These are phyloP conservation scores for Serpula lacrymans DNA, from an alignment of 768 basidiomycete species.

Conservation along the genomic window DNA sequence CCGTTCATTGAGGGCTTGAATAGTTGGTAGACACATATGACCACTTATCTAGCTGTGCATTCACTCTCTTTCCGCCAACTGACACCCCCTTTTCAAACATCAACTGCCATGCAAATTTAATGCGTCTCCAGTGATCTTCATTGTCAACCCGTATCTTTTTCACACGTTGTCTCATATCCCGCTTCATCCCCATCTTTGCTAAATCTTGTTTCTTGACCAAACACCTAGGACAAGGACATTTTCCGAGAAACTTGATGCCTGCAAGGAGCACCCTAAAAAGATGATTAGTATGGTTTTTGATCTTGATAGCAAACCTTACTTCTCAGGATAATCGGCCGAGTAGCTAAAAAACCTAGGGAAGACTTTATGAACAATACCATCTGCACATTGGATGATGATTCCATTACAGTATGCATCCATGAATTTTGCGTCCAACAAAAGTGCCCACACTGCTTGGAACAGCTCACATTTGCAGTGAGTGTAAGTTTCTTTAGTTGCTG, in stretches of 20 bases:
- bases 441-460: constrained; percentile 14
- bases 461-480: constrained; percentile 16
- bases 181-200: constrained; percentile 7
- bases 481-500: not conserved
- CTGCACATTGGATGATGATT: constrained; percentile 9
- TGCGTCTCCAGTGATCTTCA: not conserved
- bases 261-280: constrained; percentile 15
- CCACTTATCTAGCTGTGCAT: constrained; percentile 3
- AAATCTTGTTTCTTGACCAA: constrained; percentile 13
- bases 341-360: constrained; percentile 17
- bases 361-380: constrained; percentile 8
- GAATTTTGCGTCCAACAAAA: constrained; percentile 17
- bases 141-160: constrained; percentile 3
- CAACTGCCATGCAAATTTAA: constrained; percentile 2
- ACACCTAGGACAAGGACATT: constrained; percentile 25
- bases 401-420: constrained; percentile 13
- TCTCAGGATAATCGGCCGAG: constrained; percentile 22
- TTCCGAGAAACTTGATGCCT: constrained; percentile 17
- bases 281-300: not conserved
- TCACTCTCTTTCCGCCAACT: not conserved
- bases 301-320: constrained; percentile 10
- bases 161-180: constrained; percentile 5
- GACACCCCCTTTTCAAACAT: constrained; percentile 9
- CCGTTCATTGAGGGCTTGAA: constrained; percentile 15
- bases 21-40: constrained; percentile 12